These are phyloP conservation scores for Tetrahymena borealis DNA, from an alignment of 73 alveolate species.

Conservation along the genomic window DNA sequence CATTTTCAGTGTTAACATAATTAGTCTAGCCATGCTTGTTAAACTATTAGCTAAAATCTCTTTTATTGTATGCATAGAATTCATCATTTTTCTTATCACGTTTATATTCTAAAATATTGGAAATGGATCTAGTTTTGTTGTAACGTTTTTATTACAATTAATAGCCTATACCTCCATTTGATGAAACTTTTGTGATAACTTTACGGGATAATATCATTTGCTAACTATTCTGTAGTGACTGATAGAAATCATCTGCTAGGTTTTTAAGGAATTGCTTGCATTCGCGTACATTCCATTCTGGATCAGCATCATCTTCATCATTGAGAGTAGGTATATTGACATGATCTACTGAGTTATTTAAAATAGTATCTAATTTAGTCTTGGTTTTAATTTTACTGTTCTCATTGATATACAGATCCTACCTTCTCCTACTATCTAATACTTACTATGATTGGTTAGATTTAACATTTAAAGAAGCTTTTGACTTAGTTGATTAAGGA, in stretches of 20 bases:
- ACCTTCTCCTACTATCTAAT: background rate
- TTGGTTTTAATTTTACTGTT: background rate
- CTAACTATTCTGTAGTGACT: background rate
- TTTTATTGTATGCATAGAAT: background rate
- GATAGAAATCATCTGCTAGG: background rate
- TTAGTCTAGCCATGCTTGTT: background rate
- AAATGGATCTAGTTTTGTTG: background rate
- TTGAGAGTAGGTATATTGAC: background rate
- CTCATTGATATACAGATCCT: background rate
- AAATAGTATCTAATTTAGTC: background rate
- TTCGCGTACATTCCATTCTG: background rate
- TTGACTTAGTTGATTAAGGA: background rate
- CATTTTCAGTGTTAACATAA: background rate
- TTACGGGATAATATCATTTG: background rate
- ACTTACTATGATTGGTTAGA: background rate
- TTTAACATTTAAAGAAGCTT: background rate
- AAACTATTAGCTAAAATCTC: background rate
- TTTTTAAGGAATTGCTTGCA: background rate
- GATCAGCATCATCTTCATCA: background rate
- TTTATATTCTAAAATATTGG: background rate
- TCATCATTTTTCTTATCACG: background rate
- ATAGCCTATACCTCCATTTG: background rate
- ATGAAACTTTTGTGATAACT: background rate
- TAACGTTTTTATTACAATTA: background rate
- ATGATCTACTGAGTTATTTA: background rate